Base-by-base conservation (phyloP, 352 stramenopile species). In the Globisporangium cederbergense region DNA sequence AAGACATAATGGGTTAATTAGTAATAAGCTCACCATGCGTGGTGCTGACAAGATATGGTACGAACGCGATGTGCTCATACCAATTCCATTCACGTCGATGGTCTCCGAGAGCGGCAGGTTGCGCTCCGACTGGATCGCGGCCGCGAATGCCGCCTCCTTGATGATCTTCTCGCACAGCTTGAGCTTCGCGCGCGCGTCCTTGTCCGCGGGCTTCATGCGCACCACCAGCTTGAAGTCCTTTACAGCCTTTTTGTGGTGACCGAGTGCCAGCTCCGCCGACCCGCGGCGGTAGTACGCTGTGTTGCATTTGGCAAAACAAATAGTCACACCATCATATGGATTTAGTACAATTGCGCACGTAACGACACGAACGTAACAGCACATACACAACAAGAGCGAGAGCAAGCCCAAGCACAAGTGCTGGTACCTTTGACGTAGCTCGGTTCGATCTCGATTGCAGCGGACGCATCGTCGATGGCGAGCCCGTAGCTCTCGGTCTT, bases 401-500 rank as follows among this genome's bases (percentile, higher is more conserved):
- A 56, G 18, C n/a, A 53, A 30, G 14, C 14, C 10, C 20, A 6
- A 40, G 8, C 36, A 20, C 47, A 22, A 9, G 13, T 7, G 74
- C 11, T 43, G 22, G 42, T 49, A 89, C 81, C 96, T 86, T 99
- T 99, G 52, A 98, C 77, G 73, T 99, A 99, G 18, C 68, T 88
- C 1, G 93, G 73, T 60, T 99, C 97, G 5, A 98, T 62, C 20
- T 89, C 77, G 55, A 99, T 95, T 1, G 97, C 97, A 4, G 83
- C 73, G n/a, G 95, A 96, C 11, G 97, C 96, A 69, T 99, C 98
- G 30, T 91, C 76, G 56, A 99, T 98, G 9, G 98, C 98, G 6
- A 99, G 76, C 1, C 97, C 98, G 75, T 99, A 99, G 78, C 95
- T 98, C 80, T 99, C 98, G 62, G 97, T 96, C 73, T 98, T 98